Percentiles rank a stretch among this genome's conserved stretches.
Evolutionary conservation across 257 asterid species (phyloP).

Genomic region (Lantana camara): DNA sequence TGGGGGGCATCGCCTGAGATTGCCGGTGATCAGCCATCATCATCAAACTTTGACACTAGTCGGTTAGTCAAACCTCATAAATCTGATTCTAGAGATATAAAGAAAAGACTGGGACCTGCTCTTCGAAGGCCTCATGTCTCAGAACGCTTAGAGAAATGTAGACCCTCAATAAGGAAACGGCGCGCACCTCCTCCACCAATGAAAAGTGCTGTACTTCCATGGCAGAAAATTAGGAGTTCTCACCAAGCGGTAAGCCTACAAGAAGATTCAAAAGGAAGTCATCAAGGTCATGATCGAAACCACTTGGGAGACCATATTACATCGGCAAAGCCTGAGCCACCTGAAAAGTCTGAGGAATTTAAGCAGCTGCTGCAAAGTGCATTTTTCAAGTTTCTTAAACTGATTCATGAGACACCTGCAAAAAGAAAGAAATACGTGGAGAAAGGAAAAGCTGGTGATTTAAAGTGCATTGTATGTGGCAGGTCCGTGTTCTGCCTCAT

Average conservation of each 20-base stretch:
- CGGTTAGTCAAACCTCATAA: constrained; percentile 24
- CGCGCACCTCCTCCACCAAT: constrained; percentile 52
- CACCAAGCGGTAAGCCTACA: constrained; percentile 22
- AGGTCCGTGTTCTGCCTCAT: constrained; percentile 65
- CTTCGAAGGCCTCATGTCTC: constrained; percentile 51
- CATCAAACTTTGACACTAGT: constrained; percentile 34
- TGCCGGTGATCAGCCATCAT: constrained; percentile 29
- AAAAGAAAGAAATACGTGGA: constrained; percentile 52
- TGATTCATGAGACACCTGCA: constrained; percentile 52
- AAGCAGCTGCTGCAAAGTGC: constrained; percentile 63
- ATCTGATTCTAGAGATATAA: constrained; percentile 53
- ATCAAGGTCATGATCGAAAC: constrained; percentile 40
- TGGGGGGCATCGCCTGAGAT: constrained; percentile 27
- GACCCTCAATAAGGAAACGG: constrained; percentile 53
- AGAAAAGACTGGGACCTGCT: constrained; percentile 61
- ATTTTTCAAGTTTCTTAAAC: constrained; percentile 68
- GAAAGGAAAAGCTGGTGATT: constrained; percentile 52
- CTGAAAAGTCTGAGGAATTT: constrained; percentile 69
- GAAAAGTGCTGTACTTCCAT: constrained; percentile 43
- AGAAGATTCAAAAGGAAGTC: constrained; percentile 36
- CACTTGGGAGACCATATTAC: constrained; percentile 33
- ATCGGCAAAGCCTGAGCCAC: constrained; percentile 51
- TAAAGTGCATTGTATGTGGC: constrained; percentile 76
- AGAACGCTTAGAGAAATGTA: constrained; percentile 42
- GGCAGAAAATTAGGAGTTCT: constrained; percentile 47